Percentiles rank a stretch among this genome's conserved stretches.
These are phyloP conservation scores for Santalum album DNA, from an alignment of 164 flowering plant genomes.

Conservation along the genomic window DNA sequence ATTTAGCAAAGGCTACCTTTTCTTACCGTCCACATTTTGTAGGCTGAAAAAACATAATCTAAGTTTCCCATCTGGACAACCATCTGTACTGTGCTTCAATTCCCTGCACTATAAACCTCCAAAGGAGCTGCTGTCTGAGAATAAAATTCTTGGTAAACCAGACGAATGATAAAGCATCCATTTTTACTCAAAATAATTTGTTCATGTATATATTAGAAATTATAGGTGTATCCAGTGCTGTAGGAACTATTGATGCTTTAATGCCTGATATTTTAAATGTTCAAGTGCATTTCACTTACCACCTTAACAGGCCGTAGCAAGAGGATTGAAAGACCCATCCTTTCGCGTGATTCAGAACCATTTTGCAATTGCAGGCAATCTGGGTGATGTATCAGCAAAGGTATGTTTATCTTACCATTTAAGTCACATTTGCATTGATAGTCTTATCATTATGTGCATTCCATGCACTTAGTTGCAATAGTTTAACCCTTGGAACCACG, in stretches of 20 bases:
- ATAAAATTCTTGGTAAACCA: too few relatives aligned
- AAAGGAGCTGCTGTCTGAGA: background rate
- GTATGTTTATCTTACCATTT: constrained; percentile 28
- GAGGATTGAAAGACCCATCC: constrained; percentile 93
- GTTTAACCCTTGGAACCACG: too few relatives aligned
- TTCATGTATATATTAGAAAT: too few relatives aligned
- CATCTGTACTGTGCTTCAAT: background rate
- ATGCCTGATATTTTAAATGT: too few relatives aligned
- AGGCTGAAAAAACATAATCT: background rate
- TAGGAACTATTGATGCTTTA: too few relatives aligned
- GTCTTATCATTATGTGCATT: too few relatives aligned
- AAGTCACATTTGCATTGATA: too few relatives aligned
- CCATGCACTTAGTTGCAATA: too few relatives aligned
- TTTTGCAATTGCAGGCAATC: constrained; percentile 78
- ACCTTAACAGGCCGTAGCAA: constrained; percentile 66
- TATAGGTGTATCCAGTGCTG: too few relatives aligned
- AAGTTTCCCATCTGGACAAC: background rate
- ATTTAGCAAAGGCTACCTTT: constrained; percentile 3
- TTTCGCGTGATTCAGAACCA: constrained; percentile 91
- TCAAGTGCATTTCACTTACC: too few relatives aligned
- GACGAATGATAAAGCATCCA: too few relatives aligned
- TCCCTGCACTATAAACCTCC: background rate
- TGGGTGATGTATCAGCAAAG: constrained; percentile 96
- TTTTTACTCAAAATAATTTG: too few relatives aligned
- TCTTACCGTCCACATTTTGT: background rate